Base-by-base conservation (phyloP, 495 filamentous ascomycete species). In the Tetracladium marchalianum region DNA sequence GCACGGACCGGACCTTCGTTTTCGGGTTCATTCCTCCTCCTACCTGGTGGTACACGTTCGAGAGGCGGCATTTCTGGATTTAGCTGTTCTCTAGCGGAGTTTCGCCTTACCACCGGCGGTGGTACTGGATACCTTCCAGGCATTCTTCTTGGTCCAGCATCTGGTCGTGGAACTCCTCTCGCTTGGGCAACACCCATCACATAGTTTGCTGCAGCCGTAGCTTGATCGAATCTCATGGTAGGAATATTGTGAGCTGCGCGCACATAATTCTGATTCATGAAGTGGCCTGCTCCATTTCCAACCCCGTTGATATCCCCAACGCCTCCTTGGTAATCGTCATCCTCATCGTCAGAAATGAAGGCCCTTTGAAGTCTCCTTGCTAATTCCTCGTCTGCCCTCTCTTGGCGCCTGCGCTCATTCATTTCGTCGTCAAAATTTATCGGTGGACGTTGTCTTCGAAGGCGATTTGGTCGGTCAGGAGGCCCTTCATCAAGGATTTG, bases 311-410 rank as follows among this genome's bases (percentile, higher is more conserved):
- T 54, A 44, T 68, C 62, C 6, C 55, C 54, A 19, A 58, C 59
- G 17, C 39, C 51, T 11, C 51, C 61, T 39, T 58, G 55, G 31
- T 61, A 61, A 18, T 65, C 52, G 44, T 68, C 63, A 37, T 64
- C 61, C 34, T 57, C 61, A 42, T 66, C 62, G 5, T 68, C 66
- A 13, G 67, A 66, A 0, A 68, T 51, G 43, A 65, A 62, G 11
- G 72, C 65, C 1, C 64, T 61, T 47, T 80, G 76, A 27, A 83
- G 61, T 13, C 71, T 66, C 10, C 71, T 65, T 18, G 78, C 74
- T 7, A 78, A 52, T 17, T 70, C 72, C 44, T 76, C 77, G 54
- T 84, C 80, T 7, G 61, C 60, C 1, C 65, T 62, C 44, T 81
- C 79, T 49, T 81, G 76, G 9, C 69, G 52, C 9, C 68, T 64